Conservation (phyloP, 176 grass and related monocot species). For the Oropetium thomaeum region DNA sequence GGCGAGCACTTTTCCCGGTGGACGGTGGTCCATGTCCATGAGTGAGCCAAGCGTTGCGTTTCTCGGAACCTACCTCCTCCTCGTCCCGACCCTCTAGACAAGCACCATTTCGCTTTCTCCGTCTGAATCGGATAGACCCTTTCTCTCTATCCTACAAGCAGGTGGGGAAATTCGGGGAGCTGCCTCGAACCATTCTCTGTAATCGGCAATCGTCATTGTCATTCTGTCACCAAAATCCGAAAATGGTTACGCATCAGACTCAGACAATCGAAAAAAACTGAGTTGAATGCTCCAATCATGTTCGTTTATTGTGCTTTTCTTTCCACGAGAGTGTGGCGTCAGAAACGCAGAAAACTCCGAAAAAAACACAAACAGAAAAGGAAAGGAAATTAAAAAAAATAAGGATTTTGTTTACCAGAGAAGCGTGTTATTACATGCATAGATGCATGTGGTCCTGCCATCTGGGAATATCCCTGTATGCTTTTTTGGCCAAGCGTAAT, state of each 20-base stretch:
- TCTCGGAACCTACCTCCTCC: neutral
- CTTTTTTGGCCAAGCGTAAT: neutral
- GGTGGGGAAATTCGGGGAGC: neutral
- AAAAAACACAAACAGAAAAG: too few species aligned
- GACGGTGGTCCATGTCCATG: too few species aligned
- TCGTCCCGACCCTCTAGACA: neutral
- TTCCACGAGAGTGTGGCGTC: too few species aligned
- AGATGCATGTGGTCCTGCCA: too few species aligned
- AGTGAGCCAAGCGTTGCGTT: neutral
- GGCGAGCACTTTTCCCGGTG: neutral
- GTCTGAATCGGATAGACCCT: neutral
- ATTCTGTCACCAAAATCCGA: neutral
- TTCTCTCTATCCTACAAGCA: too few species aligned
- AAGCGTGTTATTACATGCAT: too few species aligned
- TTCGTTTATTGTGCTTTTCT: too few species aligned
- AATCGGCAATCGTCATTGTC: neutral
- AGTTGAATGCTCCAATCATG: neutral
- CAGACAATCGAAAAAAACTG: neutral
- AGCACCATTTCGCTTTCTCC: neutral
- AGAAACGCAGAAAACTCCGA: too few species aligned
- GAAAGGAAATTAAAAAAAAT: too few species aligned
- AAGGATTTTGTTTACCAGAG: too few species aligned
- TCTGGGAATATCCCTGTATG: neutral
- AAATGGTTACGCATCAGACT: neutral
- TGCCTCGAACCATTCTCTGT: neutral